Conservation (phyloP, 2,329 filamentous ascomycete genomes). For the Metarhizium robertsii region DNA sequence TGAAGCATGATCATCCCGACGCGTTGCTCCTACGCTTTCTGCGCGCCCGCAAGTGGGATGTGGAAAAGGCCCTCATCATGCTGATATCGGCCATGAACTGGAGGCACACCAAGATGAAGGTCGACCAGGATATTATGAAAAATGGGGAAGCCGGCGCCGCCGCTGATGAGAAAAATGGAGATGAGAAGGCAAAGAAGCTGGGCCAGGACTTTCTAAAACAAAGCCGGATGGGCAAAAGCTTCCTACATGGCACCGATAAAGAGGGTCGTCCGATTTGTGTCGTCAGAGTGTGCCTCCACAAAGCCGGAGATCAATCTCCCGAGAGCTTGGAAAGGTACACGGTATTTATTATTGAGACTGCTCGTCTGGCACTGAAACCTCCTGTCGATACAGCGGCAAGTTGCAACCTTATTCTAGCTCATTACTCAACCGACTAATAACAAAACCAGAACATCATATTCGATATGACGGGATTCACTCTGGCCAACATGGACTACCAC, state of each 20-base stretch:
- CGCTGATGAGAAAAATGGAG: slow-evolving; percentile 45
- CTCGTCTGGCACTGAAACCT: slow-evolving; percentile 68
- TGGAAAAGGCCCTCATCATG: slow-evolving; percentile 90
- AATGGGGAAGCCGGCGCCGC: slow-evolving; percentile 62
- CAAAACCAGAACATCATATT: slow-evolving; percentile 70
- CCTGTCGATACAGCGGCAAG: slow-evolving; percentile 88
- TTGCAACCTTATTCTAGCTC: slow-evolving; percentile 13
- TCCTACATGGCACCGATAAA: slow-evolving; percentile 79
- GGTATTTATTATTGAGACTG: slow-evolving; percentile 88
- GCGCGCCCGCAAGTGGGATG: slow-evolving; percentile 89
- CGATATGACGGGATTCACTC: slow-evolving; percentile 87
- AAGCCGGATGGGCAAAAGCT: slow-evolving; percentile 85
- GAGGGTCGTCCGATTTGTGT: slow-evolving; percentile 78
- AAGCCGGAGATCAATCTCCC: slow-evolving; percentile 71
- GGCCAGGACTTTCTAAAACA: slow-evolving; percentile 74
- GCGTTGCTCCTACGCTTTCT: slow-evolving; percentile 73
- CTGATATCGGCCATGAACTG: slow-evolving; percentile 89
- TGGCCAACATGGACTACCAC: slow-evolving; percentile 97
- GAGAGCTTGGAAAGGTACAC: slow-evolving; percentile 81
- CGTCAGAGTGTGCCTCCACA: slow-evolving; percentile 75
- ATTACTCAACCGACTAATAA: background rate
- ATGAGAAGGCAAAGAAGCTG: slow-evolving; percentile 53
- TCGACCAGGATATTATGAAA: slow-evolving; percentile 80
- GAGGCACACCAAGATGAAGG: slow-evolving; percentile 72
- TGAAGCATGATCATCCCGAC: slow-evolving; percentile 93